These are phyloP conservation scores for Brettanomyces nanus DNA, from an alignment of 805 yeast genomes.

Conservation along the genomic window DNA sequence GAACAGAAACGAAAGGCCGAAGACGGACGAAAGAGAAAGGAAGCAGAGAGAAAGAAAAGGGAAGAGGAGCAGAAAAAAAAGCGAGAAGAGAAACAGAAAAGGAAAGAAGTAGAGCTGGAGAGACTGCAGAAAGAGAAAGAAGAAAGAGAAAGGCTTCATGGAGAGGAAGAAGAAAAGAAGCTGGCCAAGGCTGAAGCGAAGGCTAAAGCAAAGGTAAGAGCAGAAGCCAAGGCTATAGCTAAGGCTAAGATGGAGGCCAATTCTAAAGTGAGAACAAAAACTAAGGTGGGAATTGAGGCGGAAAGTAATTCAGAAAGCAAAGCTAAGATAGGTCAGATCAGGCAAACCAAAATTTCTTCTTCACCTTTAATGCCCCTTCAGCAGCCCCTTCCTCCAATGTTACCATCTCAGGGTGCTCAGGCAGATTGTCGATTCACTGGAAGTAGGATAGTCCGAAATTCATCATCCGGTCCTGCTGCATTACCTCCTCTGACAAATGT, in stretches of 20 bases:
- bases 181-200: constrained; percentile 40
- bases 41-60: constrained; percentile 33
- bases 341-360: too few species aligned
- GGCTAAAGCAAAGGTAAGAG: constrained; percentile 27
- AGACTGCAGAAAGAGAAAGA: constrained; percentile 1
- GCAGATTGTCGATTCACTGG: too few species aligned
- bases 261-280: neutral
- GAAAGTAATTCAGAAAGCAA: too few species aligned
- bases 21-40: constrained; percentile 39
- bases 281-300: neutral
- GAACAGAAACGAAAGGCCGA: constrained; percentile 36
- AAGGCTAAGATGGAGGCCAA: neutral
- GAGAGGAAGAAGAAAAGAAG: constrained; percentile 33
- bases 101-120: constrained; percentile 3
- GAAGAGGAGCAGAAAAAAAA: constrained; percentile 9
- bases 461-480: too few species aligned
- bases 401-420: too few species aligned
- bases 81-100: constrained; percentile 5
- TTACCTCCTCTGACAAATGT: too few species aligned
- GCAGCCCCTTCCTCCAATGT: too few species aligned
- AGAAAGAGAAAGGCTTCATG: constrained; percentile 2
- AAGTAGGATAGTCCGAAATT: neutral
- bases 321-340: too few species aligned
- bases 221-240: neutral
- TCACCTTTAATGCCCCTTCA: too few species aligned